Conservation (phyloP, 768 basidiomycete genomes). For the Serendipita indica region DNA sequence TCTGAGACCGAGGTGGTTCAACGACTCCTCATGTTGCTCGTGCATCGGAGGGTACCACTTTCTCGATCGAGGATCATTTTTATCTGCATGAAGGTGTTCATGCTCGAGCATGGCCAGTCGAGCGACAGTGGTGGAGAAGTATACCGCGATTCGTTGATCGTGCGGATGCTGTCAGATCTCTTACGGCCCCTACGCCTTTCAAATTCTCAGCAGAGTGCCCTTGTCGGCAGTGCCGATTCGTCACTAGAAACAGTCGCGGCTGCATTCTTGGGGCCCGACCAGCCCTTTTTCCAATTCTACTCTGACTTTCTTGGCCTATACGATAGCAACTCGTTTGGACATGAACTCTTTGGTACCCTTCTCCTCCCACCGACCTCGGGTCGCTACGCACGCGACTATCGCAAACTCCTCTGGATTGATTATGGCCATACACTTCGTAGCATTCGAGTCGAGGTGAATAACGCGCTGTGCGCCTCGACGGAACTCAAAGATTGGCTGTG, state of each 20-base stretch:
- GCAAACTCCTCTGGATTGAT: constrained; percentile 72
- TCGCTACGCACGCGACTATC: constrained; percentile 61
- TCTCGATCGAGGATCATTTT: constrained; percentile 47
- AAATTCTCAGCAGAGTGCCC: constrained; percentile 19
- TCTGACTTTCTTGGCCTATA: constrained; percentile 85
- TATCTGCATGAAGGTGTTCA: constrained; percentile 83
- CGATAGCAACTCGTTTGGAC: constrained; percentile 76
- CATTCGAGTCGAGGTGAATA: constrained; percentile 35
- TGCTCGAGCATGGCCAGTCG: constrained; percentile 78
- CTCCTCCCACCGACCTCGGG: constrained; percentile 65
- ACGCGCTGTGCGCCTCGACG: constrained; percentile 30
- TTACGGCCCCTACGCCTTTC: constrained; percentile 34
- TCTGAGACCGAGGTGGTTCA: constrained; percentile 67
- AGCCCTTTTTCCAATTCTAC: constrained; percentile 89
- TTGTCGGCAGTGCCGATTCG: background rate
- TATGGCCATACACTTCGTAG: constrained; percentile 50
- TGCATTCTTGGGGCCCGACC: constrained; percentile 44
- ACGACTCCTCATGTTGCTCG: constrained; percentile 45
- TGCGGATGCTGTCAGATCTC: constrained; percentile 41
- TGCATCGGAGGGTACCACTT: constrained; percentile 23
- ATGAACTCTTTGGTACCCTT: constrained; percentile 57
- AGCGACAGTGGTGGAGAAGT: constrained; percentile 41
- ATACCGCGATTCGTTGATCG: constrained; percentile 61
- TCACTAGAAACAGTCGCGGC: constrained; percentile 39
- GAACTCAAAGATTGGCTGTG: constrained; percentile 34